Base-by-base conservation (phyloP, 176 grass and related monocot species). In the maize (Zea mays) region DNA sequence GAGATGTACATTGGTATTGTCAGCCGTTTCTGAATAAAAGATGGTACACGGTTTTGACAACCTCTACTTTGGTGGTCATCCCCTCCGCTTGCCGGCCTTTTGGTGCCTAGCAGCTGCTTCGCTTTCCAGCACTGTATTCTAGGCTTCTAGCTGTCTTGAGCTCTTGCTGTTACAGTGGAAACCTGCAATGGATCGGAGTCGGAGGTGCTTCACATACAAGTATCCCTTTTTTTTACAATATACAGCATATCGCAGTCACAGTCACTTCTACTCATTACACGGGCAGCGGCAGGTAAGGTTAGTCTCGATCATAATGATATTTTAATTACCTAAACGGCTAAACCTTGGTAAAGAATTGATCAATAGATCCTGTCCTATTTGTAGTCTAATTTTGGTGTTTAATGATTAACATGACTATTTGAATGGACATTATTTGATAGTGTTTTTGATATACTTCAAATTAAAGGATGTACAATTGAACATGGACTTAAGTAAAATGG, bases 41-140 rank as follows among this genome's bases (percentile, higher is more conserved):
- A 70, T 48, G 47, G 34, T 34, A 84, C 45, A 64, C 56, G 76
- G 51, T 73, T 65, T 78, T 60, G 73, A 76, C 64, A 61, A 47
- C 6, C 49, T 66, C 46, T 67, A 50, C 36, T 83, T 82, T 75
- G 71, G 81, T 38, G 42, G 42, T 14, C 42, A 43, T 66, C 47
- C 34, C 55, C 64, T 40, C 73, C 4, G 81, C 81, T 76, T 76
- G 86, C 81, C 81, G 81, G 86, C 86, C 86, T 75, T 80, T 75
- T 80, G 76, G 77, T 88, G 76, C 38, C 47, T 80, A 71, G 81
- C 81, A 88, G 81, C 81, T 84, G 86, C 81, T 47, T 84, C 86
- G 33, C 57, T 80, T 74, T 88, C 86, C 54, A 62, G 27, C 47
- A 62, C 75, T 33, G 12, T 56, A 27, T 27, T 27, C 27, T 27